Percentiles rank a stretch among this genome's conserved stretches.
These are phyloP conservation scores for Wickerhamomyces sp. DNA, from an alignment of 1,139 yeast species.

Conservation along the genomic window DNA sequence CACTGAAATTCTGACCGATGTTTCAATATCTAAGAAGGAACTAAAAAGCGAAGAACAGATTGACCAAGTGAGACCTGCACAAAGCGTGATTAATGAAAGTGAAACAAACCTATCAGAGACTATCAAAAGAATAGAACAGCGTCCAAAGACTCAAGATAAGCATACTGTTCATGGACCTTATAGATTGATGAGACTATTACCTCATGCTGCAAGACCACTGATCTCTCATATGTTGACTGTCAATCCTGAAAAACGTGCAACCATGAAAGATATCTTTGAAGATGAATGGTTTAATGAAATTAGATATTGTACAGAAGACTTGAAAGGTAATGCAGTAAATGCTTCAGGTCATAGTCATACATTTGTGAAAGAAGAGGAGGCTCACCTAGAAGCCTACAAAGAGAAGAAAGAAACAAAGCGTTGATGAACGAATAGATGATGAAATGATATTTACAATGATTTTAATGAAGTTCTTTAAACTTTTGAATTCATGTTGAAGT, in stretches of 20 bases:
- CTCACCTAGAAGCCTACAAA: constrained; percentile 39
- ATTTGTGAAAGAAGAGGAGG: constrained; percentile 44
- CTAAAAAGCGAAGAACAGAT: not conserved
- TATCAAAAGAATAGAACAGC: constrained; percentile 6
- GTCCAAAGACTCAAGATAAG: constrained; percentile 1
- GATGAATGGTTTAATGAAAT: constrained; percentile 75
- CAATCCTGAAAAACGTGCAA: constrained; percentile 64
- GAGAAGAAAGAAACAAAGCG: constrained; percentile 7
- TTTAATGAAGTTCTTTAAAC: too few species aligned
- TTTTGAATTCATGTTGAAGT: too few species aligned
- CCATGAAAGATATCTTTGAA: constrained; percentile 57
- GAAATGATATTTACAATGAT: too few species aligned
- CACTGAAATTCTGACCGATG: constrained; percentile 12
- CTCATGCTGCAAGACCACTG: constrained; percentile 79
- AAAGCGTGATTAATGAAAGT: not conserved
- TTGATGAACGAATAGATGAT: too few species aligned
- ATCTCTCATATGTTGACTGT: constrained; percentile 69
- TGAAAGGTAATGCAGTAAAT: constrained; percentile 37
- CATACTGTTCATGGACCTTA: constrained; percentile 63
- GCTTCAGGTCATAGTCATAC: constrained; percentile 56
- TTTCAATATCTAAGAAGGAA: not conserved
- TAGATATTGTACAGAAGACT: constrained; percentile 39
- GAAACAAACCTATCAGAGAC: constrained; percentile 1
- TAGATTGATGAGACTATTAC: constrained; percentile 78
- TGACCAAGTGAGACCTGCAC: not conserved